phyloP scores from a whole-genome alignment of 495 filamentous ascomycete species.

The Aspergillus homomorphus region DNA sequence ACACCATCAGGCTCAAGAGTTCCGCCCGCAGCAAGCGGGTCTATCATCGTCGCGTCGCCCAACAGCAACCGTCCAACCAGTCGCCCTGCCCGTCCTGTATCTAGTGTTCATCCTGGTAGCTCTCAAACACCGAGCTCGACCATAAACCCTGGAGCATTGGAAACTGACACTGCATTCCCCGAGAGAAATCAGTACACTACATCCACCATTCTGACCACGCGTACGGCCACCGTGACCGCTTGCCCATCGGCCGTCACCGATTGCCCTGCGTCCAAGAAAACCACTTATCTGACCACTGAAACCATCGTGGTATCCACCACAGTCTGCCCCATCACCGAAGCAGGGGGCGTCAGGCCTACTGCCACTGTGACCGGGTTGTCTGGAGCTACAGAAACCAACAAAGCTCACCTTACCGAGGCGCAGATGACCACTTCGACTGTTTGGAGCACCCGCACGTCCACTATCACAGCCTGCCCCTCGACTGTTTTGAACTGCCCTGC shows the following conservation, averaged over 20 bases:
- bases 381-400: neutral
- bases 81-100: too few relatives aligned
- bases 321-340: neutral
- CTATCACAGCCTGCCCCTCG: neutral
- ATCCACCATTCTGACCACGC: neutral
- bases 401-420: neutral
- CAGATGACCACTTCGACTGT: neutral
- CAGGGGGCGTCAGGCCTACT: too few relatives aligned
- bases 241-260: neutral
- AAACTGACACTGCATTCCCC: too few relatives aligned
- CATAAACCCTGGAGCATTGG: too few relatives aligned
- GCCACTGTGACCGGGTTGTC: neutral
- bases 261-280: neutral
- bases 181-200: neutral
- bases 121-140: too few relatives aligned
- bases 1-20: too few relatives aligned
- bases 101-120: too few relatives aligned
- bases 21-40: too few relatives aligned
- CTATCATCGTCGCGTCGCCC: too few relatives aligned
- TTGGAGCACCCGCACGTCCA: neutral
- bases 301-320: neutral
- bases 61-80: too few relatives aligned
- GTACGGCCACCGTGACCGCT: neutral
- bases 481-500: neutral
- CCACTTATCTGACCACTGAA: neutral